Base-by-base conservation (phyloP, 1,284 basidiomycete genomes). In the Ustilago shanxiensis region DNA sequence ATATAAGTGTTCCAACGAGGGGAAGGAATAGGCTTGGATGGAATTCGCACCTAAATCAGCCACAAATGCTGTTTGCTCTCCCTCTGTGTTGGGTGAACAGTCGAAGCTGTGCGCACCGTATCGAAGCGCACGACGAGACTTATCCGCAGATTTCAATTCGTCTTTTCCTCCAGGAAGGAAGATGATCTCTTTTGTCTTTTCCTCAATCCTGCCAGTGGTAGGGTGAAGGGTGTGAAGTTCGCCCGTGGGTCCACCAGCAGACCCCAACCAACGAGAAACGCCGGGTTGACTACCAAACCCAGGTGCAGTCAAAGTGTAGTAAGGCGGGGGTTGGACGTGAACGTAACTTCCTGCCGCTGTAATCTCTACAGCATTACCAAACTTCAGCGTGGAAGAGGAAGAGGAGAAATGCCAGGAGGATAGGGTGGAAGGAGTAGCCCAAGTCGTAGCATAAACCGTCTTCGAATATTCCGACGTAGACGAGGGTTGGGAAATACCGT, bases 341-440 rank as follows among this genome's bases (percentile, higher is more conserved):
- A 84, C 80, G 47, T 83, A 83, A 35, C 79, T 80, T 18, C 80
- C 81, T 39, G 81, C 81, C 2, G 81, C 81, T 16, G 79, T 80
- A 20, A 74, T 73, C 14, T 16, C 16, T 3, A 22, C 24, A 8
- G 44, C 11, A 20, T 76, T 76, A 0, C 76, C 68, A 31, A 66
- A 67, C 6, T 2, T 24, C 2, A 76, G 45, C 0, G 8, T 22
- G 8, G 58, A 39, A 11, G 57, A 50, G 18, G 3, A 10, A 2
- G 18, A 28, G 14, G 37, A 35, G n/a, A 83, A 60, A 31, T 66
- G 53, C 83, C 83, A 85, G 13, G 79, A 49, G 22, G 69, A 74
- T 0, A 85, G 57, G 11, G 60, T 60, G 3, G 69, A 62, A 13
- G 59, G 35, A 33, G 28, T 6, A 3, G 52, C 73, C 83, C 83